Evolutionary conservation across 1,284 basidiomycete species (phyloP).

Genomic region (Xerocomus nothofagi): DNA sequence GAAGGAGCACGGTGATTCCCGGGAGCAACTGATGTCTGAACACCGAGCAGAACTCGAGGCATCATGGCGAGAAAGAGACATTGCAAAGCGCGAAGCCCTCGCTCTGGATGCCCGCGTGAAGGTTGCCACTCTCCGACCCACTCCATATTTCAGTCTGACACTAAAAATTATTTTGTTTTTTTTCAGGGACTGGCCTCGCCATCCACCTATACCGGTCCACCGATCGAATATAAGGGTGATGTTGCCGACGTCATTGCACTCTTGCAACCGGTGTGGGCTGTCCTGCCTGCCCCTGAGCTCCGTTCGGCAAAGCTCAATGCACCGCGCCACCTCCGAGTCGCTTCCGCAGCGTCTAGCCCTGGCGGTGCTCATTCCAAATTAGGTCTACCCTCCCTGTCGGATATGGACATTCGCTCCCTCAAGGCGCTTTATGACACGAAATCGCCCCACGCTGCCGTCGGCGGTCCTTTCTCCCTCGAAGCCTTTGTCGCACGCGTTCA

Average conservation of each 20-base stretch:
- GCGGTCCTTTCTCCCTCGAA: conserved; percentile 59
- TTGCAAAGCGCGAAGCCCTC: conserved; percentile 46
- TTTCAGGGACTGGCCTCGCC: conserved; percentile 25
- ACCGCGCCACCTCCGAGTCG: conserved; percentile 48
- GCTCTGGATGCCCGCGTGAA: conserved; percentile 45
- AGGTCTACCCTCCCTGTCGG: conserved; percentile 57
- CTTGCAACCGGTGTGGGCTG: conserved; percentile 74
- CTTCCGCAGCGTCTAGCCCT: conserved; percentile 36
- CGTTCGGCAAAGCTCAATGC: conserved; percentile 64
- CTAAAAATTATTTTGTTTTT: conserved; percentile 11
- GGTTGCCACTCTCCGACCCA: conserved; percentile 35
- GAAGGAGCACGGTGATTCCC: conserved; percentile 47
- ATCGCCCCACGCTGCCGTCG: conserved; percentile 39
- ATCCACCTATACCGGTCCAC: conserved; percentile 29
- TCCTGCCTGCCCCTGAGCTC: conserved; percentile 76
- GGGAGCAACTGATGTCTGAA: conserved; percentile 51
- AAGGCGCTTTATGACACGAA: conserved; percentile 66
- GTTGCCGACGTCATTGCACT: conserved; percentile 58
- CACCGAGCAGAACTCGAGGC: conserved; percentile 59
- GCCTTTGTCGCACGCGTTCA: conserved; percentile 76
- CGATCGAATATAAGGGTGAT: conserved; percentile 50
- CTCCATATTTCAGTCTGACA: not conserved
- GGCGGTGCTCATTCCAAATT: conserved; percentile 33
- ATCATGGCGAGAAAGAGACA: conserved; percentile 54
- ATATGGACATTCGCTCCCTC: conserved; percentile 76